A percentile compares a stretch with the other conserved stretches of the same genome.
These are phyloP conservation scores for Onygenales sp. DNA, from an alignment of 2,329 filamentous ascomycete species.

Conservation along the genomic window DNA sequence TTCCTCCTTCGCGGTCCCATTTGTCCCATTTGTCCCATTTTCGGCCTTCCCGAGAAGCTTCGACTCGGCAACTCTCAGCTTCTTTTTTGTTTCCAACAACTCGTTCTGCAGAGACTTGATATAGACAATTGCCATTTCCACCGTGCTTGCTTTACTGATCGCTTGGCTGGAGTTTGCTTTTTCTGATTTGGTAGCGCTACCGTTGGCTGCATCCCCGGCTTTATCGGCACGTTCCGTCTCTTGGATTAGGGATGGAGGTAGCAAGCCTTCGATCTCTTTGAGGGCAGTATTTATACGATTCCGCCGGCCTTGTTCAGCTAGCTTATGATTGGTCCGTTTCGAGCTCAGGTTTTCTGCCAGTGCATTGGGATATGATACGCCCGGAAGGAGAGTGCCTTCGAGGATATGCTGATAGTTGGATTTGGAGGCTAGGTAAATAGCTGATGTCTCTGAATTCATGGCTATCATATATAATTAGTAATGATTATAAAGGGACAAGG, in stretches of 20 bases:
- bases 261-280: conserved; percentile 76
- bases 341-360: conserved; percentile 90
- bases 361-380: conserved; percentile 81
- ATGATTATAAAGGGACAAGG: not conserved
- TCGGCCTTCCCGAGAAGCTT: conserved; percentile 23
- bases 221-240: conserved; percentile 27
- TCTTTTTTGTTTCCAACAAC: conserved; percentile 53
- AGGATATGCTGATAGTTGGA: conserved; percentile 98
- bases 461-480: conserved; percentile 18
- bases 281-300: conserved; percentile 93
- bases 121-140: conserved; percentile 94
- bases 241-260: conserved; percentile 51
- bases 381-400: conserved; percentile 82
- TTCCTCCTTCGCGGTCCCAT: not conserved
- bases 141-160: conserved; percentile 90
- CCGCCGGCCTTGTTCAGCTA: conserved; percentile 88
- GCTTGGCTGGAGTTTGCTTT: conserved; percentile 45
- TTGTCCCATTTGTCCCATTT: not conserved
- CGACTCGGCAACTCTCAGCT: conserved; percentile 57
- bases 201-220: conserved; percentile 28
- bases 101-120: conserved; percentile 78
- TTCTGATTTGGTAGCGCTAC: conserved; percentile 38
- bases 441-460: conserved; percentile 49
- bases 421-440: conserved; percentile 79
- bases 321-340: conserved; percentile 95